Percentiles rank a stretch among this genome's conserved stretches.
Evolutionary conservation across 768 basidiomycete species (phyloP).

Genomic region (Astraeus odoratus): DNA sequence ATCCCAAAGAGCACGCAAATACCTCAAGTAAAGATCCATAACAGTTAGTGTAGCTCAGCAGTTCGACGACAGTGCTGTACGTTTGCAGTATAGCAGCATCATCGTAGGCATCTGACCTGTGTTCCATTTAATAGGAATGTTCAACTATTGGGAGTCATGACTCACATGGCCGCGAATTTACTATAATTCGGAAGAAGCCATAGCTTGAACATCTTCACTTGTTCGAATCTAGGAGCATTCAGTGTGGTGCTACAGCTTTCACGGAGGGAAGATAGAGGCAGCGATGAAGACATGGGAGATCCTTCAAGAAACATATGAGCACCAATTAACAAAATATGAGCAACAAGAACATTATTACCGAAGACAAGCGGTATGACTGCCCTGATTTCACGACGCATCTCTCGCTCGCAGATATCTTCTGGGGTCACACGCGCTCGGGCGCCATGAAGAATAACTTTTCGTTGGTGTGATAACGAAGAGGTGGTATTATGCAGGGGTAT

Average conservation of each 20-base stretch:
- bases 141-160: neutral
- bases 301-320: constrained; percentile 26
- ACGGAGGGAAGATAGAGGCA: constrained; percentile 35
- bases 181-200: constrained; percentile 73
- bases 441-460: constrained; percentile 65
- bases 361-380: constrained; percentile 61
- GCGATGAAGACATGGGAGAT: constrained; percentile 15
- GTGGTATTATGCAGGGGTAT: constrained; percentile 62
- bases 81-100: constrained; percentile 39
- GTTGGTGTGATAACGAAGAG: constrained; percentile 56
- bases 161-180: constrained; percentile 46
- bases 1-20: neutral
- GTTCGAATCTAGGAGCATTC: constrained; percentile 62
- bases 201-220: constrained; percentile 58
- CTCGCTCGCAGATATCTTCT: constrained; percentile 62
- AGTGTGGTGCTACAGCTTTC: constrained; percentile 40
- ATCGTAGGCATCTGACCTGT: constrained; percentile 24
- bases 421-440: constrained; percentile 60
- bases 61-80: constrained; percentile 50
- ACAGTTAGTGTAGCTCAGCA: constrained; percentile 56
- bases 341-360: constrained; percentile 36
- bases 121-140: neutral
- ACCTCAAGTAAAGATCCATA: constrained; percentile 70
- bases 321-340: neutral
- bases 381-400: constrained; percentile 67